These are phyloP conservation scores for Pinus albicaulis DNA, from an alignment of 75 land plant species.

Conservation along the genomic window DNA sequence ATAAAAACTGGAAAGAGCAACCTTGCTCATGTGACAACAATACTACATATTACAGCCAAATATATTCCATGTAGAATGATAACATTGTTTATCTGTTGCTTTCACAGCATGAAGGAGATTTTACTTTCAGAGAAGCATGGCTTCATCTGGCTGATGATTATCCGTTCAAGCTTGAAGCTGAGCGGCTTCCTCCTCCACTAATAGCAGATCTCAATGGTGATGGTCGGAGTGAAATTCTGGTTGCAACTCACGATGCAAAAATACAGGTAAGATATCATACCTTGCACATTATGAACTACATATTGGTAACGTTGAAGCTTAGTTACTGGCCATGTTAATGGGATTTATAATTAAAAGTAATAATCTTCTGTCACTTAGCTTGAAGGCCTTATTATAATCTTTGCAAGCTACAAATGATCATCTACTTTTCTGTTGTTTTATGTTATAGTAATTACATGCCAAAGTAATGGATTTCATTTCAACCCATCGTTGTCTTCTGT, in stretches of 20 bases:
- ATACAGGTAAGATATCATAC: constrained; percentile 41
- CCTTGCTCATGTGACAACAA: neutral
- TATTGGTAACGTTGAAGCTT: too few species aligned
- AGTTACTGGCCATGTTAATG: too few species aligned
- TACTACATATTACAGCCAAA: too few species aligned
- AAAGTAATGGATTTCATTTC: too few species aligned
- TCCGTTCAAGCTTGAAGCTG: constrained; percentile 83
- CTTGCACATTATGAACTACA: neutral
- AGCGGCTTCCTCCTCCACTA: constrained; percentile 87
- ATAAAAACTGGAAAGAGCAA: neutral
- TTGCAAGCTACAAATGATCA: too few species aligned
- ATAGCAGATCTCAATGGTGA: constrained; percentile 95
- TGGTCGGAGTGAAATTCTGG: constrained; percentile 84
- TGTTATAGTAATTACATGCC: too few species aligned
- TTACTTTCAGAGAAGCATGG: constrained; percentile 94
- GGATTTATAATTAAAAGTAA: too few species aligned
- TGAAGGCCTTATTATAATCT: too few species aligned
- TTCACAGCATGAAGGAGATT: constrained; percentile 85
- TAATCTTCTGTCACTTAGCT: too few species aligned
- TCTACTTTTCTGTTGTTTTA: too few species aligned
- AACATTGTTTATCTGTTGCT: neutral
- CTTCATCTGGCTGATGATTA: constrained; percentile 78
- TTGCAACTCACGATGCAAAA: constrained; percentile 91
- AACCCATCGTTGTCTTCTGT: too few species aligned
- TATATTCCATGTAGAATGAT: too few species aligned